Base-by-base conservation (phyloP, 768 basidiomycete genomes). In the Dentipellis sp. region DNA sequence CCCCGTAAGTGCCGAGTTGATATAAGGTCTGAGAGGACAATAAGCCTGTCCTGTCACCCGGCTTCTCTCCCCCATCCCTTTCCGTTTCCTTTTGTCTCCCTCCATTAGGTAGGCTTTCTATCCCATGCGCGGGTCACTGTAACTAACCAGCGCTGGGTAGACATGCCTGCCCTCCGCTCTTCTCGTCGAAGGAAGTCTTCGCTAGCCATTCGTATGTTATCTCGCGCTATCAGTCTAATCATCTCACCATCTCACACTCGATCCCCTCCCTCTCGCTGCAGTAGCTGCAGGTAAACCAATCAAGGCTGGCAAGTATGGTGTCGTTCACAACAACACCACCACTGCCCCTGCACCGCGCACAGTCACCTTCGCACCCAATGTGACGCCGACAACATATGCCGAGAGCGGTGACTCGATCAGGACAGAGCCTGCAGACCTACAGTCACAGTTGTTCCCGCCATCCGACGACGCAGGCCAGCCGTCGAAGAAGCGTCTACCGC, bases 341-440 rank as follows among this genome's bases (percentile, higher is more conserved):
- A 64, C 74, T 2, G 66, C 72, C 0, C 71, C 76, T 0, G 64
- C 66, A 19, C 71, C 77, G n/a, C 73, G 75, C 1, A 70, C 74
- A 4, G 79, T 85, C 23, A 82, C 80, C 0, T 86, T 86, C 50
- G 83, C 82, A 1, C 81, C 81, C 39, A 83, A 83, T 58, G 72
- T 83, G 22, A 83, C 81, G 0, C 81, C 81, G 1, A 72, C 70
- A 2, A 79, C 80, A 0, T 82, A 73, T 68, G 67, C 67, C 23
- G 73, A 74, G 10, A 54, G 53, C 11, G 72, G 70, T 54, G 67
- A 64, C 36, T 67, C 63, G 16, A 62, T 73, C 10, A 67, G 69
- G 14, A 71, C 67, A 38, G 63, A 64, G 54, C 50, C 68, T 0
- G 59, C 70, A 2, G 68, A 73, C 11, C 59, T 69, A n/a, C 50